These are phyloP conservation scores for Coelastrella sp. DNA, from an alignment of 139 green algal genomes.

Conservation along the genomic window DNA sequence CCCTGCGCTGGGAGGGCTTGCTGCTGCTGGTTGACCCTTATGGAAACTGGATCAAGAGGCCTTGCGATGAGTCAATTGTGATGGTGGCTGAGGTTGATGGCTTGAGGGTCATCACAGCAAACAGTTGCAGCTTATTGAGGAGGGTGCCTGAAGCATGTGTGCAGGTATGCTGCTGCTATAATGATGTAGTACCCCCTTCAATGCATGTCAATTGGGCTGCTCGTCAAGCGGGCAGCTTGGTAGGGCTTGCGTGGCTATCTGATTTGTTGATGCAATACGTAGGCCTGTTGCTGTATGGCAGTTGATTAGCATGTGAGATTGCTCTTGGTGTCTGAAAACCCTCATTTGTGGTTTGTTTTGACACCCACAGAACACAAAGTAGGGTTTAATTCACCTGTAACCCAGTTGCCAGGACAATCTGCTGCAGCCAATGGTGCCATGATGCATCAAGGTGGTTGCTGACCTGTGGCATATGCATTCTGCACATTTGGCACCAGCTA, in stretches of 20 bases:
- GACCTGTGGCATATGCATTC: too few species aligned
- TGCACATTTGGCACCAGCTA: too few species aligned
- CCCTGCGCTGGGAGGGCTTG: constrained; percentile 81
- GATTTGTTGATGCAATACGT: too few species aligned
- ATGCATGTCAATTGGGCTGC: not conserved
- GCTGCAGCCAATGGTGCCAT: too few species aligned
- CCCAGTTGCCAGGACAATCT: too few species aligned
- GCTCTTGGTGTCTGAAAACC: too few species aligned
- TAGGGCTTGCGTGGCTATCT: not conserved
- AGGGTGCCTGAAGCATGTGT: constrained; percentile 66
- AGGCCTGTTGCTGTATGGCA: not conserved
- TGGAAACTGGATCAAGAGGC: constrained; percentile 63
- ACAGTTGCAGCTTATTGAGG: constrained; percentile 71
- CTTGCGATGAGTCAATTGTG: constrained; percentile 10
- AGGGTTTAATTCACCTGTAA: too few species aligned
- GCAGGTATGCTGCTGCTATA: constrained; percentile 46
- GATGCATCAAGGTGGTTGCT: too few species aligned
- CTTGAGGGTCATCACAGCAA: constrained; percentile 71
- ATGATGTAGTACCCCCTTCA: not conserved
- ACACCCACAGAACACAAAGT: too few species aligned
- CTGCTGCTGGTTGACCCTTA: constrained; percentile 80
- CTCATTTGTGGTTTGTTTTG: too few species aligned
- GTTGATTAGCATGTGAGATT: not conserved
- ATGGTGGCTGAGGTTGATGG: constrained; percentile 81
- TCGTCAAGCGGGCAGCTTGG: not conserved